These are phyloP conservation scores for Acanthamoeba divionensis DNA, from an alignment of 208 protist genomes.

Conservation along the genomic window DNA sequence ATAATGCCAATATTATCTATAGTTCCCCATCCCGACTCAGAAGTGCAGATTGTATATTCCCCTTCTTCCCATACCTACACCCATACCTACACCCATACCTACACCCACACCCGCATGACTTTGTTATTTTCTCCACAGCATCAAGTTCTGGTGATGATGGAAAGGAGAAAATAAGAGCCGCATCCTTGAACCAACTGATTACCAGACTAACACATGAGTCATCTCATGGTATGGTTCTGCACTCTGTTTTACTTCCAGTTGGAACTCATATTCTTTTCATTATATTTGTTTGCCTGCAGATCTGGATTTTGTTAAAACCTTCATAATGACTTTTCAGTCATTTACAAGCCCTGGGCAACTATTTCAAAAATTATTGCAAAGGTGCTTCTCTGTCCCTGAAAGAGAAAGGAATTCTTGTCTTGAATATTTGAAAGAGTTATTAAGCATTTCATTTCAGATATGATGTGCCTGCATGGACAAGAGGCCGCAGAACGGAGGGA, in stretches of 20 bases:
- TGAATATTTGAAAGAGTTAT: no score
- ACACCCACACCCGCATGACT: no score
- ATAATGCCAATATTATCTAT: no score
- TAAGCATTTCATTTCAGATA: background rate
- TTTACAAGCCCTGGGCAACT: slow-evolving; percentile 13
- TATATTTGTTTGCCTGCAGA: background rate
- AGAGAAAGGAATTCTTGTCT: no score
- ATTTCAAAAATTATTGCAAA: background rate
- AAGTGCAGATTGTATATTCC: no score
- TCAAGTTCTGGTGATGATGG: no score
- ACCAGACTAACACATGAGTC: background rate
- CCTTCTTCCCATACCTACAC: no score
- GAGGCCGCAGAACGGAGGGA: background rate
- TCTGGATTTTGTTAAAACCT: background rate
- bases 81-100: no score
- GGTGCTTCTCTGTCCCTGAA: slow-evolving; percentile 14
- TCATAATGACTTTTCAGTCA: background rate
- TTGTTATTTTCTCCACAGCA: no score
- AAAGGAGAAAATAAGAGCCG: no score
- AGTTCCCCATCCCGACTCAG: no score
- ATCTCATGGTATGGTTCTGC: background rate
- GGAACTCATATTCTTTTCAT: background rate
- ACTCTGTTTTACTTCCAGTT: background rate
- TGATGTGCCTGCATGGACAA: background rate
- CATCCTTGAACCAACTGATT: background rate